phyloP scores from a whole-genome alignment of 176 grass and related monocot species.

The Panicum miliaceum region DNA sequence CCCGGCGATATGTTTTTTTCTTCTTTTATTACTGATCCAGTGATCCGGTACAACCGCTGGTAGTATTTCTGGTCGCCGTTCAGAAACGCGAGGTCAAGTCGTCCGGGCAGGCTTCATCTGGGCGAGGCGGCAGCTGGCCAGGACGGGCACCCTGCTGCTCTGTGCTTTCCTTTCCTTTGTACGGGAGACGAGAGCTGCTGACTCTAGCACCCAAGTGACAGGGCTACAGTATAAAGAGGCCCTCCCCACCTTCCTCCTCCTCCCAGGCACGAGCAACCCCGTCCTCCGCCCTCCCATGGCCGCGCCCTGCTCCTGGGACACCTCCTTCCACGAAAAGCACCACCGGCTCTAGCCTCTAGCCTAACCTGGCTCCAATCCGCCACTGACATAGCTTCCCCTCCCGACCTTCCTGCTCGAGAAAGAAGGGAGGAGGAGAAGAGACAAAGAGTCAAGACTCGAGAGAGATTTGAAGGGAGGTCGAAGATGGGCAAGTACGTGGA shows the following conservation, averaged over 20 bases:
- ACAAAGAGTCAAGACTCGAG: no score
- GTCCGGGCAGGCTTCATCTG: background rate
- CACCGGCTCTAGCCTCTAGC: background rate
- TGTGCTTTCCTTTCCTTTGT: no score
- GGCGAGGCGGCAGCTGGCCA: conserved; percentile 14
- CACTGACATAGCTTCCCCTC: background rate
- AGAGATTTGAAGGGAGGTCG: background rate
- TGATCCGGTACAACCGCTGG: no score
- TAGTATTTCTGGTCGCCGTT: no score
- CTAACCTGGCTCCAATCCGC: background rate
- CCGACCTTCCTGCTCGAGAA: background rate
- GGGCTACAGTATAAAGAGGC: conserved; percentile 34
- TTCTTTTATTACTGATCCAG: no score
- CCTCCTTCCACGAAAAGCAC: conserved; percentile 35
- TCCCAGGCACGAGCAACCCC: background rate
- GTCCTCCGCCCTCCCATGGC: conserved; percentile 40
- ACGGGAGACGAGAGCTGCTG: no score
- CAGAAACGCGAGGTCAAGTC: no score
- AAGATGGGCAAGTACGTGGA: conserved; percentile 73
- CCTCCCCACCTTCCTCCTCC: background rate
- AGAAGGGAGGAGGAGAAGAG: background rate
- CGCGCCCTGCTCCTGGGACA: conserved; percentile 37
- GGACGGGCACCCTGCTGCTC: no score
- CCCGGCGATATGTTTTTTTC: no score
- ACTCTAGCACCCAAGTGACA: no score